These are phyloP conservation scores for Bothriochloa decipiens DNA, from an alignment of 176 grass and related monocot genomes.

Conservation along the genomic window DNA sequence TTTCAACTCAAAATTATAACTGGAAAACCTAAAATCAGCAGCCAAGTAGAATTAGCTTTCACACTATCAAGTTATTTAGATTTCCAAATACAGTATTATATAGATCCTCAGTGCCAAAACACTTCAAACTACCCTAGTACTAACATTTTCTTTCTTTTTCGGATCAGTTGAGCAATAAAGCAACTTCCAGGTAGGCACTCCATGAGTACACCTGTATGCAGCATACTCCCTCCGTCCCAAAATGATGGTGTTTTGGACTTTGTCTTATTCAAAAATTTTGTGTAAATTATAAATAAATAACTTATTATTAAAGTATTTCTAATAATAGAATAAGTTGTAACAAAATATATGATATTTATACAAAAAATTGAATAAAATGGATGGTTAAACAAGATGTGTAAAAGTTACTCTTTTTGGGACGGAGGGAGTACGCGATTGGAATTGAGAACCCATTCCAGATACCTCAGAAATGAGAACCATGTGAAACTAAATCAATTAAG, in stretches of 20 bases:
- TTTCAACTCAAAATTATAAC: not conserved
- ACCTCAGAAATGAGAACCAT: conserved; percentile 1
- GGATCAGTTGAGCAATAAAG: not conserved
- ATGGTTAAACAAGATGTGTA: too few species aligned
- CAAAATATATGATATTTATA: too few species aligned
- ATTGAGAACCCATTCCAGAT: conserved; percentile 3
- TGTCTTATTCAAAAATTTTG: too few species aligned
- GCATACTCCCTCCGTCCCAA: not conserved
- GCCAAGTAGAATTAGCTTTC: not conserved
- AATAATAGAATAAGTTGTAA: too few species aligned
- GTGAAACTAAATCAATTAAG: conserved; percentile 17
- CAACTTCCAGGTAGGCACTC: not conserved
- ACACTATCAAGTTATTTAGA: not conserved
- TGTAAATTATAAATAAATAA: too few species aligned
- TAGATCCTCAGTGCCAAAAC: conserved; percentile 7
- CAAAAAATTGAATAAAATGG: too few species aligned
- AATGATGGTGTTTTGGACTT: too few species aligned
- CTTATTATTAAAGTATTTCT: too few species aligned
- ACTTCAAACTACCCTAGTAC: not conserved
- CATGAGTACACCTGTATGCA: not conserved
- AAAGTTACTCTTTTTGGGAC: too few species aligned
- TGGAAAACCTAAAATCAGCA: not conserved
- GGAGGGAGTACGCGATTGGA: not conserved
- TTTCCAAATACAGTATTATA: conserved; percentile 27
- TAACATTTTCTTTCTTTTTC: not conserved